A percentile compares a stretch with the other conserved stretches of the same genome.
These are phyloP conservation scores for Nidula microcarpa DNA, from an alignment of 768 basidiomycete genomes.

Conservation along the genomic window DNA sequence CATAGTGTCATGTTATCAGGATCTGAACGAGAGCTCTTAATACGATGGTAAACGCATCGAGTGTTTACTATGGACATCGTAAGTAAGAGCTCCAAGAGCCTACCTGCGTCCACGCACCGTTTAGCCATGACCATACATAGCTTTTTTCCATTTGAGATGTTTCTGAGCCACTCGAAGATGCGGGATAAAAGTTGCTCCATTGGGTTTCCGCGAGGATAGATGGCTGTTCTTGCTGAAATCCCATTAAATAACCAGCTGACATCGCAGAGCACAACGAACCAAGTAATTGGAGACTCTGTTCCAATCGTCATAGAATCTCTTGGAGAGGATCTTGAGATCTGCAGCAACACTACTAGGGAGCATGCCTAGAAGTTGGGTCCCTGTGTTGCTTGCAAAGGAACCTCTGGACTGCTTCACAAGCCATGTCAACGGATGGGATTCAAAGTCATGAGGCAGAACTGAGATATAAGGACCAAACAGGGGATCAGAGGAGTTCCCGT, in stretches of 20 bases:
- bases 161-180: background rate
- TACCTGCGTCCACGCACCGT: slow-evolving; percentile 46
- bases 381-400: slow-evolving; percentile 6
- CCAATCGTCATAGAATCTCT: slow-evolving; percentile 62
- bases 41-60: slow-evolving; percentile 75
- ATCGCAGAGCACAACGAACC: slow-evolving; percentile 34
- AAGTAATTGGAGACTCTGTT: slow-evolving; percentile 41
- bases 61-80: slow-evolving; percentile 70
- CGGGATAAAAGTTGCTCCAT: background rate
- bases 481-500: slow-evolving; percentile 45
- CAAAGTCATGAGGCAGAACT: slow-evolving; percentile 70
- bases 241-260: slow-evolving; percentile 6
- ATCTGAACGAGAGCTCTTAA: slow-evolving; percentile 43
- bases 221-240: slow-evolving; percentile 13
- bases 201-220: background rate
- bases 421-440: slow-evolving; percentile 84
- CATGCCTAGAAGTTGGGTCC: slow-evolving; percentile 27
- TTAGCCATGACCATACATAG: slow-evolving; percentile 91
- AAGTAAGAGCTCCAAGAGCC: background rate
- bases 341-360: slow-evolving; percentile 46
- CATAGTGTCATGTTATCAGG: slow-evolving; percentile 83
- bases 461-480: slow-evolving; percentile 77
- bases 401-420: slow-evolving; percentile 17
- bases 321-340: slow-evolving; percentile 38
- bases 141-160: slow-evolving; percentile 25